A percentile compares a stretch with the other conserved stretches of the same genome.
Evolutionary conservation across 352 stramenopile species (phyloP).

Genomic region (Phytophthora tubulina): DNA sequence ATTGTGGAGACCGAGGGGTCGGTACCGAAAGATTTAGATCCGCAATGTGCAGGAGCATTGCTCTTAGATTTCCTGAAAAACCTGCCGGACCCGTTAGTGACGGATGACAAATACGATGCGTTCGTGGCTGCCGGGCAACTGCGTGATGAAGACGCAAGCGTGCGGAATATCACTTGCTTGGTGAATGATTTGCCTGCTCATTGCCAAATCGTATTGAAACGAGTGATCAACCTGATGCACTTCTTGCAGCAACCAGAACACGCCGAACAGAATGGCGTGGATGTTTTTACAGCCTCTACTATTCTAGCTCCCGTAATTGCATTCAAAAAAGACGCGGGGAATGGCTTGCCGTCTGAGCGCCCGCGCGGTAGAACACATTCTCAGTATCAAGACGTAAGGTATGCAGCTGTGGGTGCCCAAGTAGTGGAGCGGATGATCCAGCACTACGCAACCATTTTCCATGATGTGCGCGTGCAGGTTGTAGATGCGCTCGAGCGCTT

Average conservation of each 20-base stretch:
- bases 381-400: constrained; percentile 80
- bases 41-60: constrained; percentile 70
- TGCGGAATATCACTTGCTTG: constrained; percentile 83
- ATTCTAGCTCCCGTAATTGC: constrained; percentile 81
- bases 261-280: constrained; percentile 69
- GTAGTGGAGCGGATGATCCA: constrained; percentile 84
- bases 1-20: constrained; percentile 76
- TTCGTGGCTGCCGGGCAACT: constrained; percentile 79
- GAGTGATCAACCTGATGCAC: constrained; percentile 74
- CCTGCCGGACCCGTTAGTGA: constrained; percentile 78
- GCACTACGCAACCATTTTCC: constrained; percentile 82
- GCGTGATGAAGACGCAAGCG: constrained; percentile 75
- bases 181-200: constrained; percentile 78
- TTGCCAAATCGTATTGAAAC: constrained; percentile 79
- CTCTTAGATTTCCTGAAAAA: constrained; percentile 86
- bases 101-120: constrained; percentile 82
- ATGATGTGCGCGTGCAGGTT: constrained; percentile 69
- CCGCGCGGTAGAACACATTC: constrained; percentile 57
- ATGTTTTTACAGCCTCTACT: constrained; percentile 64
- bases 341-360: constrained; percentile 45
- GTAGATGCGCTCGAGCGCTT: constrained; percentile 72
- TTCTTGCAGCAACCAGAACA: constrained; percentile 73
- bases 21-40: constrained; percentile 69
- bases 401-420: constrained; percentile 76
- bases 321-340: constrained; percentile 74